A percentile compares a stretch with the other conserved stretches of the same genome.
Evolutionary conservation across 176 grass and related monocot genomes (phyloP).

Genomic region (Oryza meyeriana): DNA sequence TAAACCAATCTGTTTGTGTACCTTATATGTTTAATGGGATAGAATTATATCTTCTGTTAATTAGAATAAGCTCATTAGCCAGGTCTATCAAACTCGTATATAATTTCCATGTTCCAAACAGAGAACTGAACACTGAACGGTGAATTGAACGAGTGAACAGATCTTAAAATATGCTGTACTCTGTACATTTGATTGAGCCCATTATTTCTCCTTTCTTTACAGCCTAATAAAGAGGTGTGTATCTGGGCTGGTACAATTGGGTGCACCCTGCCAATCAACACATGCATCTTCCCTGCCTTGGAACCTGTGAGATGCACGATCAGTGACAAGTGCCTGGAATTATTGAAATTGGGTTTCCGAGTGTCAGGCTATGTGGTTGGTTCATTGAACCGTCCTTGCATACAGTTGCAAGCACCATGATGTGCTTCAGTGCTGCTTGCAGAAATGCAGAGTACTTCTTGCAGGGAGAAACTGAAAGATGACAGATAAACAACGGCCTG

Average conservation of each 20-base stretch:
- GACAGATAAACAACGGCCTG: not conserved
- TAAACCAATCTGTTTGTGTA: no score
- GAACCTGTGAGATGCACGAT: not conserved
- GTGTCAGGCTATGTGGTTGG: not conserved
- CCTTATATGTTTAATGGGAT: no score
- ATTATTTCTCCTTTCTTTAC: not conserved
- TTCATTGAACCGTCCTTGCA: conserved; percentile 4
- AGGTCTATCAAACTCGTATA: not conserved
- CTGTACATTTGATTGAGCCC: not conserved
- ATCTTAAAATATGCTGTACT: not conserved
- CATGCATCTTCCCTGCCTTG: not conserved
- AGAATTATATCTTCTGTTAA: not conserved
- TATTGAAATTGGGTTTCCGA: not conserved
- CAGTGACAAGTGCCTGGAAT: not conserved
- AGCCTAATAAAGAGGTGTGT: not conserved
- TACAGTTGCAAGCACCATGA: not conserved
- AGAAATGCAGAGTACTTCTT: not conserved
- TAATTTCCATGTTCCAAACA: not conserved
- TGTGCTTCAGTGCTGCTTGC: not conserved
- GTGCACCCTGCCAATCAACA: not conserved
- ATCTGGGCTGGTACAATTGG: not conserved
- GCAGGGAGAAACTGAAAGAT: conserved; percentile 5
- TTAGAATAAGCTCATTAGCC: not conserved
- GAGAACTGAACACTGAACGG: not conserved
- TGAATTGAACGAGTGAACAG: not conserved